Base-by-base conservation (phyloP, 2,329 filamentous ascomycete genomes). In the Tympanopsis confertula region DNA sequence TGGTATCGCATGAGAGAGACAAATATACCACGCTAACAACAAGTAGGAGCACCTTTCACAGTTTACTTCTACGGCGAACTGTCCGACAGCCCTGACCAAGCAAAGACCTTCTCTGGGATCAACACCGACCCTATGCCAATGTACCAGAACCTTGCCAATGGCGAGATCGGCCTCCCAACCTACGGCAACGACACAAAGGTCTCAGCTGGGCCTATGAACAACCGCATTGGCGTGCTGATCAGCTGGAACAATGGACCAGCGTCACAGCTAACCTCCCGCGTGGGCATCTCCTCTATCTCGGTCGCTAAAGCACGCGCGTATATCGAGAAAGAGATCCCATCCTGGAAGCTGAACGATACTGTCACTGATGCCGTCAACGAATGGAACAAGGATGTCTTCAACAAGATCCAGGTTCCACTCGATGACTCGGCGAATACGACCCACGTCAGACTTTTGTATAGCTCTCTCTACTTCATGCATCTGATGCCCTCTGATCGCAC, bases 401-500 rank as follows among this genome's bases (percentile, higher is more conserved):
- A 56, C 35, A 66, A 61, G 35, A 57, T 68, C 13, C 51, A 57
- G 4, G 54, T 64, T 10, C 43, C 51, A 1, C 52, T 52, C 5
- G 50, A 53, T 13, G 42, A 49, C 7, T 50, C 55, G 0, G 52
- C 55, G 28, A 67, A 76, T 45, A 38, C 53, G n/a, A 61, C 62
- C 0, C 68, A 68, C 18, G 52, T 74, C 1, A 53, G 58, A 12
- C 54, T 77, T 35, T 53, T 79, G 4, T 80, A 79, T 50, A 68
- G 69, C 0, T 69, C 65, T 1, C 51, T 80, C 5, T 78, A 78
- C 44, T 69, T 71, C 45, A 71, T 73, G 62, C 71, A 76, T 44
- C 48, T 78, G n/a, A 69, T 77, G 43, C 73, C 73, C 0, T 75
- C 71, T 0, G 71, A 78, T 41, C 62, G 69, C 4, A 75, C 70